Evolutionary conservation across 2,329 filamentous ascomycete species (phyloP), one percentile per base, ranked within the genome.

Genomic region (Trichoderma sp.): DNA sequence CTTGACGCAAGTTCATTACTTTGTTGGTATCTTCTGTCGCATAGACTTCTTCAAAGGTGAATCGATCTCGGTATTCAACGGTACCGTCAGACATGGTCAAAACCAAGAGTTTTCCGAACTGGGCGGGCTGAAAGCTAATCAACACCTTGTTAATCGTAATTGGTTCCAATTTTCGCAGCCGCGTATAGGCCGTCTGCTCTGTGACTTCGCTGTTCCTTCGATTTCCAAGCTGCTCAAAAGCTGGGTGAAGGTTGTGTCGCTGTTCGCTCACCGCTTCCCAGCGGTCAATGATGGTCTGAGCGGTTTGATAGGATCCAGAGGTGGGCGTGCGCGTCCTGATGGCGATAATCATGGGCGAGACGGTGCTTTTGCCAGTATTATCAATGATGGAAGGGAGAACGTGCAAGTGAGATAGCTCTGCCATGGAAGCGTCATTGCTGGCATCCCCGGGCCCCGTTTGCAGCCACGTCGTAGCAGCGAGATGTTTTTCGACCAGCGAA

Each of bases 11-110:
- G 71, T 89, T 92, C 73, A 88, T 89, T 36, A 97, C 89, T 60
- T 85, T 89, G 57, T 89, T 87, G 8, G 89, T 82, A 76, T 92
- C 91, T 32, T 87, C 86, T 71, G 91, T 87, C 6, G 88, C 86
- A 74, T 89, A 90, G 1, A 95, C 84, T 68, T 91, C 86, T 5
- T 89, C 86, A 87, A 97, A 91, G 0, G 89, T 92, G 62, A 88
- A 86, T 12, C 94, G 88, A 77, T 97, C 92, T 71, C 93, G 89
- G 80, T 95, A 93, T 75, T 96, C 91, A 4, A 97, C 85, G 0
- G 90, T 92, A 12, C 95, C 93, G 78, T 97, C 94, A 73, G 92
- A 92, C 76, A 93, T 93, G 30, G 88, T 87, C 72, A 97, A 85
- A 34, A 91, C 90, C 3, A 97, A 74, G 2, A 92, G 86, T 72